These are phyloP conservation scores for Mycena capillaripes DNA, from an alignment of 768 basidiomycete genomes.

Conservation along the genomic window DNA sequence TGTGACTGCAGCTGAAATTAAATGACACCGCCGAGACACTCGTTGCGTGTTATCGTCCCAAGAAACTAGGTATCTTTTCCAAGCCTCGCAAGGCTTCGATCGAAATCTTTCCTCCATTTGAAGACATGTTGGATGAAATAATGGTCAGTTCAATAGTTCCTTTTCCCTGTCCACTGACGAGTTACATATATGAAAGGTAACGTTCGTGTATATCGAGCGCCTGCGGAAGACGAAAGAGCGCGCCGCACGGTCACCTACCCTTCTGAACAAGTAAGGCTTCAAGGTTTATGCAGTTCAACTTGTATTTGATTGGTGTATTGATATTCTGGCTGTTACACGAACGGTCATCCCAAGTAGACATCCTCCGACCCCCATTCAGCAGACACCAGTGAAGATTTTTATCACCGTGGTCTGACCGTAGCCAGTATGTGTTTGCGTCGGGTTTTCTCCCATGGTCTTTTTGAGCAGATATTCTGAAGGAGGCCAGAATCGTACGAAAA, in stretches of 20 bases:
- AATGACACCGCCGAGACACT: conserved; percentile 39
- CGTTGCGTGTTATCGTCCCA: conserved; percentile 36
- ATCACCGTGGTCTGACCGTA: no score
- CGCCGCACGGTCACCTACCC: conserved; percentile 7
- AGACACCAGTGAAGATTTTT: no score
- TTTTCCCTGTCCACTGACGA: no score
- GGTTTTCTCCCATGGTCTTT: no score
- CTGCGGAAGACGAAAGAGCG: conserved; percentile 43
- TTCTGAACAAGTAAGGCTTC: conserved; percentile 7
- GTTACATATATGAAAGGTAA: conserved; percentile 24
- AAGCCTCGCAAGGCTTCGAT: conserved; percentile 38
- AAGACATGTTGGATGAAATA: conserved; percentile 47
- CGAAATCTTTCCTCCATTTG: conserved; percentile 43
- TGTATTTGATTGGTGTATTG: not conserved
- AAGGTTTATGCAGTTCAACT: not conserved
- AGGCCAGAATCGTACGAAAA: no score
- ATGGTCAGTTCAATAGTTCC: conserved; percentile 2
- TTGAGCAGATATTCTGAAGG: no score
- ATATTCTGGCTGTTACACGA: no score
- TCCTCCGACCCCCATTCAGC: no score
- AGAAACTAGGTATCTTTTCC: conserved; percentile 24
- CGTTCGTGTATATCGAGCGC: conserved; percentile 48
- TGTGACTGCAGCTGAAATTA: conserved; percentile 31
- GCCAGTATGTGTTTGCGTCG: no score
- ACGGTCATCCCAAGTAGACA: no score